Conservation (phyloP, 1,284 basidiomycete genomes). For the Rhodotorula glutinis region DNA sequence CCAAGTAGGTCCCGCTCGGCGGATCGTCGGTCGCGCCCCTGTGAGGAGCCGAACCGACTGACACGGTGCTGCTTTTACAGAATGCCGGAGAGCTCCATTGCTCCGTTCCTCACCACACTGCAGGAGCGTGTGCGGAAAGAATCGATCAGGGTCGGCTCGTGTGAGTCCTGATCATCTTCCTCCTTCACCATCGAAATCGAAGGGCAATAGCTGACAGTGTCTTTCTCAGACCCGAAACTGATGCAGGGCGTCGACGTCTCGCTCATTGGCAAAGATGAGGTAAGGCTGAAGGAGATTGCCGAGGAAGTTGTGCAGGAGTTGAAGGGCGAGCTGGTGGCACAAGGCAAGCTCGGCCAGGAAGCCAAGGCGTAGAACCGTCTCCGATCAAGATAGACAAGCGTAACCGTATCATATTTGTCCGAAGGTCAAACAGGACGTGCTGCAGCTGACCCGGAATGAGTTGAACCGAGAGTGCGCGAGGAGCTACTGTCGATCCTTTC, state of each 20-base stretch:
- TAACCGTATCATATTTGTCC: no score
- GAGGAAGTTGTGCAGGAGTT: slow-evolving; percentile 58
- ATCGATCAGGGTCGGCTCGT: slow-evolving; percentile 55
- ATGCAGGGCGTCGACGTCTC: slow-evolving; percentile 65
- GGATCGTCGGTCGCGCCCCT: neutral
- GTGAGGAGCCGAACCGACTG: no score
- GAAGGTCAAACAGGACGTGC: no score
- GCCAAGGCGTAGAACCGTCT: slow-evolving; percentile 4
- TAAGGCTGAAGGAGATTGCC: slow-evolving; percentile 57
- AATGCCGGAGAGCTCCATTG: slow-evolving; percentile 79
- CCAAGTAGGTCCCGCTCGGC: slow-evolving; percentile 20
- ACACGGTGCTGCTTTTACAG: slow-evolving; percentile 50
- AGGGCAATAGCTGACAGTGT: neutral
- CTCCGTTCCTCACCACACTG: slow-evolving; percentile 77
- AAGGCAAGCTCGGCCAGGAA: slow-evolving; percentile 48
- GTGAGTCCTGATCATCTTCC: slow-evolving; percentile 52
- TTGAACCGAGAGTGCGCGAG: no score
- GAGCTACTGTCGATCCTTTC: no score
- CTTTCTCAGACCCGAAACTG: slow-evolving; percentile 39
- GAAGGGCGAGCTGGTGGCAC: slow-evolving; percentile 53
- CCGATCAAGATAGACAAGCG: neutral
- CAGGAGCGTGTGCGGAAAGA: slow-evolving; percentile 70
- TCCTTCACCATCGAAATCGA: slow-evolving; percentile 52
- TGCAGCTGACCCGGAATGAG: no score
- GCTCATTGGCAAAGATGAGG: slow-evolving; percentile 70